Percentiles rank a stretch among this genome's conserved stretches.
Conservation (phyloP, 1,284 basidiomycete genomes). For the Cutaneotrichosporon cavernicola region DNA sequence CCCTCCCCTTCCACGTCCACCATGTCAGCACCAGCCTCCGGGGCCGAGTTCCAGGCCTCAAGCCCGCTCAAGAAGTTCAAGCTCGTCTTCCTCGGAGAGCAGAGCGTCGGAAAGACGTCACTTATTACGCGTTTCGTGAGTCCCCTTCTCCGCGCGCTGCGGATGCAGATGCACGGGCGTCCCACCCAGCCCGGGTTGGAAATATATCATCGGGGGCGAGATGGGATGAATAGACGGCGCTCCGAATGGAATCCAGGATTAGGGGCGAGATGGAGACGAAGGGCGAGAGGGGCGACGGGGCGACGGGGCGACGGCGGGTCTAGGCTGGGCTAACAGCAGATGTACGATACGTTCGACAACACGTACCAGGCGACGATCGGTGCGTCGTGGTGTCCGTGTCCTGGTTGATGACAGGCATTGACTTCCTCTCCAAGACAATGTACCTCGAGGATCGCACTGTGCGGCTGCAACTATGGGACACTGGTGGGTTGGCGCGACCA, state of each 20-base stretch:
- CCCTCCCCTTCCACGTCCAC: slow-evolving; percentile 5
- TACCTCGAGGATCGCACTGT: slow-evolving; percentile 99
- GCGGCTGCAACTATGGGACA: slow-evolving; percentile 97
- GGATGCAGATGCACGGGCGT: background rate
- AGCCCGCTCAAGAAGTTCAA: slow-evolving; percentile 88
- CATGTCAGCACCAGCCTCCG: slow-evolving; percentile 20
- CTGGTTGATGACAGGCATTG: slow-evolving; percentile 63
- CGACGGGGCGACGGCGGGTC: background rate
- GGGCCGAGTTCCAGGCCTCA: slow-evolving; percentile 22
- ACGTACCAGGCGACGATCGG: slow-evolving; percentile 99
- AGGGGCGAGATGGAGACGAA: background rate
- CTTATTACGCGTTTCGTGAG: slow-evolving; percentile 83
- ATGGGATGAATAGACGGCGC: background rate
- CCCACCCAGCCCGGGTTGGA: too few relatives aligned
- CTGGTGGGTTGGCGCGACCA: slow-evolving; percentile 61
- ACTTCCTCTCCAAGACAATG: slow-evolving; percentile 99
- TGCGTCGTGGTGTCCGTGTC: slow-evolving; percentile 12
- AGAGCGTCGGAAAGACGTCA: slow-evolving; percentile 94
- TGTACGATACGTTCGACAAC: slow-evolving; percentile 99
- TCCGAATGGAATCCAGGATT: background rate
- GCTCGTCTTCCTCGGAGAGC: slow-evolving; percentile 89
- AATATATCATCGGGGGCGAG: background rate
- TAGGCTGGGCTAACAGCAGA: slow-evolving; percentile 58
- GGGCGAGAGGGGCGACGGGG: too few relatives aligned
- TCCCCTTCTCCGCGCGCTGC: slow-evolving; percentile 3